Base-by-base conservation (phyloP, 2,329 filamentous ascomycete genomes). In the Fusarium incarnatum region DNA sequence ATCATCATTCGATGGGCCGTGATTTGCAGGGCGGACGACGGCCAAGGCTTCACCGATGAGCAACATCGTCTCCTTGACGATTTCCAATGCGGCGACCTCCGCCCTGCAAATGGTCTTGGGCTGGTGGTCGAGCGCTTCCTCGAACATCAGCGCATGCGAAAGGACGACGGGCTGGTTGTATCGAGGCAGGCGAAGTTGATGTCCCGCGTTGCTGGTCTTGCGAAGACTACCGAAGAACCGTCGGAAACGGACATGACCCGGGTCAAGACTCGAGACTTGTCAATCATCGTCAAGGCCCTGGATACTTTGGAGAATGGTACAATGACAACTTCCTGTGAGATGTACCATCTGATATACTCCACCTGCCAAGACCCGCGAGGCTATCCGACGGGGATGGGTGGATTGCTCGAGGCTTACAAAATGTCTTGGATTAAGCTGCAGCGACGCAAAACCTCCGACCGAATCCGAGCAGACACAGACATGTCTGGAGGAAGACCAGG, bases 391-490 rank as follows among this genome's bases (percentile, higher is more conserved):
- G 40, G 40, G 0, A 4, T 32, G 8, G 5, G 10, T 0, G 59
- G 25, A 13, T n/a, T 62, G 8, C 9, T 32, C 2, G 37, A 54
- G 15, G 46, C 2, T 13, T 62, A 61, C 9, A 46, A 53, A 7
- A 5, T 15, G 18, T 28, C 4, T 13, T 62, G 59, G 46, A 18
- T 54, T 18, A 61, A 27, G 11, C 3, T 54, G 6, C 0, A 61
- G 30, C 42, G 30, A 23, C 25, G 18, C 0, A 40, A 3, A 10
- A 6, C 22, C 3, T 10, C 9, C 0, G 22, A 22, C 1, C 1
- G 3, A 5, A 37, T 0, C 3, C 40, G 3, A 46, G 0, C 1
- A 12, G 28, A 42, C 10, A 18, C 7, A 8, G 1, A 5, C 9
- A 13, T 2, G 12, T 2, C 7, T 1, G 6, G 5, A 2, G 25